phyloP scores from a whole-genome alignment of 2,329 filamentous ascomycete genomes.

The Alternaria arbusti region DNA sequence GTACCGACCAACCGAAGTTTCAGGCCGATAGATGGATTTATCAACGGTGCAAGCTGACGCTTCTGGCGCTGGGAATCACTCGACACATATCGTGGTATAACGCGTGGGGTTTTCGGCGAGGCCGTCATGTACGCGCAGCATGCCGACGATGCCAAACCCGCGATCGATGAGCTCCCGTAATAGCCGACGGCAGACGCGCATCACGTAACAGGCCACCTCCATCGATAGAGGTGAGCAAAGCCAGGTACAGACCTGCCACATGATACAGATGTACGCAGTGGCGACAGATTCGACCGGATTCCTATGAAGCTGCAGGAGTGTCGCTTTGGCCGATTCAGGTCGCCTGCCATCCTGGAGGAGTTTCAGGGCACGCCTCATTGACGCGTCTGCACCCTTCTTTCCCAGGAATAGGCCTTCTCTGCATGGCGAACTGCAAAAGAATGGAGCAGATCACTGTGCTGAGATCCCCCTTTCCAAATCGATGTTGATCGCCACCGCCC shows the following conservation, averaged over 20 bases:
- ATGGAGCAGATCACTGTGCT: neutral
- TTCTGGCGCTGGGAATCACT: conserved; percentile 1
- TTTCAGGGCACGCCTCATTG: neutral
- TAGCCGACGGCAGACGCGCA: neutral
- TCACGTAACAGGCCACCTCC: neutral
- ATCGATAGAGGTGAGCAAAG: neutral
- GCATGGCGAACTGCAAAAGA: neutral
- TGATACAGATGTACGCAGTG: neutral
- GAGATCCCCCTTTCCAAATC: neutral
- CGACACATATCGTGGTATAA: conserved; percentile 8
- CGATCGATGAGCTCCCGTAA: neutral
- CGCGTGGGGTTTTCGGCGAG: neutral
- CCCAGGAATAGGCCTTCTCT: neutral
- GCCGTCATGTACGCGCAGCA: neutral
- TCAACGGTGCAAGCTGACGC: neutral
- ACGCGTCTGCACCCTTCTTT: neutral
- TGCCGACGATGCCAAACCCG: neutral
- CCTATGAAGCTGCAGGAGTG: neutral
- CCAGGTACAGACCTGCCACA: neutral
- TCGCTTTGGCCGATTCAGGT: neutral
- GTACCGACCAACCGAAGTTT: conserved; percentile 9
- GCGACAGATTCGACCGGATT: neutral
- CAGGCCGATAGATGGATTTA: conserved; percentile 1
- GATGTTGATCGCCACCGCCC: neutral
- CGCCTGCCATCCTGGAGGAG: neutral